Evolutionary conservation across 2,329 filamentous ascomycete genomes (phyloP).

Genomic region (Phaeosphaeria sp.): DNA sequence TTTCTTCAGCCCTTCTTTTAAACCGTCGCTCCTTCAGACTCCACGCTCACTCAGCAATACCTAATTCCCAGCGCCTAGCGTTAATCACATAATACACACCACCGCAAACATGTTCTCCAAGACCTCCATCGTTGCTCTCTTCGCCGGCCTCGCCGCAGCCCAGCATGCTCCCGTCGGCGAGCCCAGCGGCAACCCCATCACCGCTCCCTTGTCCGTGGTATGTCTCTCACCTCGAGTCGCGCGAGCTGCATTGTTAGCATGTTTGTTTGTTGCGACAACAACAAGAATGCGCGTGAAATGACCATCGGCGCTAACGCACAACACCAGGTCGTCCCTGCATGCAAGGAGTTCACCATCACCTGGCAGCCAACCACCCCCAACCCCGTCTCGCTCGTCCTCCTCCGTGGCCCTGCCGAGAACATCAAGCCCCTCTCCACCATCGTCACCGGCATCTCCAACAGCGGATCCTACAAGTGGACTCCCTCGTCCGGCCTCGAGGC

Average conservation of each 20-base stretch:
- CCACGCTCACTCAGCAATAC: conserved; percentile 17
- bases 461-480: conserved; percentile 63
- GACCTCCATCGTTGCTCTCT: conserved; percentile 56
- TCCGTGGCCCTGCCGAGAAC: conserved; percentile 65
- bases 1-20: conserved; percentile 38
- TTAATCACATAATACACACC: conserved; percentile 39
- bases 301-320: conserved; percentile 9
- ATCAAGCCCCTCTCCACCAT: conserved; percentile 56
- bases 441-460: conserved; percentile 61
- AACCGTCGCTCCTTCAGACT: conserved; percentile 4
- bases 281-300: conserved; percentile 1
- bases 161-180: conserved; percentile 38
- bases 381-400: conserved; percentile 65
- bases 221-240: conserved; percentile 10
- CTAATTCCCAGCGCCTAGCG: conserved; percentile 24
- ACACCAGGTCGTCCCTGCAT: conserved; percentile 59
- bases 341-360: conserved; percentile 63
- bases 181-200: conserved; percentile 62
- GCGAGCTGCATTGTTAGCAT: background rate
- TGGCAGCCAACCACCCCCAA: conserved; percentile 60
- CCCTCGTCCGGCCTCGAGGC: conserved; percentile 56
- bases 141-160: conserved; percentile 58
- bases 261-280: conserved; percentile 2
- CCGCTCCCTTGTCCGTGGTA: conserved; percentile 57
- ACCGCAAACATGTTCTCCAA: conserved; percentile 43